phyloP scores from a whole-genome alignment of 768 basidiomycete species.

The Rhodotorula sphaerocarpa region DNA sequence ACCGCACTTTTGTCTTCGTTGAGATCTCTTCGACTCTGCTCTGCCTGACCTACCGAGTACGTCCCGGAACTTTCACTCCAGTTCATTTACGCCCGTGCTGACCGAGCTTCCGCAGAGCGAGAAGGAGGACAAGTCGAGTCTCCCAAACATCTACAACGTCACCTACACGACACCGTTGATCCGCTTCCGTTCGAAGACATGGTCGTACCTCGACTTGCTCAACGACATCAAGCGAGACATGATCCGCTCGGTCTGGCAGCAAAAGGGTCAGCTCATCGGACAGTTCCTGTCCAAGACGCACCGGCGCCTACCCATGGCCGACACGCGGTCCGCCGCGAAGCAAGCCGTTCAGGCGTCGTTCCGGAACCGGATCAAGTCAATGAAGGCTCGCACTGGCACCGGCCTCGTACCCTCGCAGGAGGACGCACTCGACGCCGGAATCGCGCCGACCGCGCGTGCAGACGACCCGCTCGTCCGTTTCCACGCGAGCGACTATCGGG shows the following conservation, averaged over 20 bases:
- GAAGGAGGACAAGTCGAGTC: conserved; percentile 38
- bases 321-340: conserved; percentile 14
- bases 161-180: conserved; percentile 73
- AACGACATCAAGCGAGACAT: conserved; percentile 41
- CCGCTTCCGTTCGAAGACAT: conserved; percentile 60
- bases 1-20: conserved; percentile 68
- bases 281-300: conserved; percentile 36
- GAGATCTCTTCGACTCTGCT: conserved; percentile 50
- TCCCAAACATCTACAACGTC: conserved; percentile 59
- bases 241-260: conserved; percentile 40
- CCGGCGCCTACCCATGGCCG: conserved; percentile 28
- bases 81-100: not conserved
- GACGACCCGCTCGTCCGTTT: not conserved
- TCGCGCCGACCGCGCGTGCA: not conserved
- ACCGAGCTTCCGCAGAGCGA: conserved; percentile 9
- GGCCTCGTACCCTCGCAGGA: not conserved
- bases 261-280: conserved; percentile 40
- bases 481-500: not conserved
- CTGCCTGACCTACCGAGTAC: conserved; percentile 33
- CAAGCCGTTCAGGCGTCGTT: conserved; percentile 1
- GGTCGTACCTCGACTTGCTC: conserved; percentile 43
- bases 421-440: not conserved
- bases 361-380: not conserved
- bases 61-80: conserved; percentile 10
- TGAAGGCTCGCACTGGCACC: not conserved